Percentiles rank a stretch among this genome's conserved stretches.
Evolutionary conservation across 148 eudicot genomes (phyloP).

Genomic region (Talinum fruticosum): DNA sequence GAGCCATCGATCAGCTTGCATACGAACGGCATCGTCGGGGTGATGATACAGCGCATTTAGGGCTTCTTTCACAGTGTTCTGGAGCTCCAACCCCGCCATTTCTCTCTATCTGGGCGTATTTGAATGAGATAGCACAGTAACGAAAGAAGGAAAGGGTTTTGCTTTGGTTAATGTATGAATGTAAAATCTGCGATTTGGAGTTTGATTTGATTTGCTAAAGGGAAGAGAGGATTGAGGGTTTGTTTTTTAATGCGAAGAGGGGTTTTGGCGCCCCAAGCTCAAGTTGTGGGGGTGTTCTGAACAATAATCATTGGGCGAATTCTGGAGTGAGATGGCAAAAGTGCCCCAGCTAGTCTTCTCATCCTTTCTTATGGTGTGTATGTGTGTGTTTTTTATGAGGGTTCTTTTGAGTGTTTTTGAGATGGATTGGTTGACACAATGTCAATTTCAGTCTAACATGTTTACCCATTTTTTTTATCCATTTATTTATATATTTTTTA

Average conservation of each 20-base stretch:
- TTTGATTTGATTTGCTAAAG: background rate
- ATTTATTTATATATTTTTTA: no score
- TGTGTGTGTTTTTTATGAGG: background rate
- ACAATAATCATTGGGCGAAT: background rate
- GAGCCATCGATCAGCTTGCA: constrained; percentile 99
- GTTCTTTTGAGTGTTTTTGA: background rate
- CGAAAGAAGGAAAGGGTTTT: background rate
- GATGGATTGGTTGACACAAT: background rate
- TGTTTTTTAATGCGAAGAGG: background rate
- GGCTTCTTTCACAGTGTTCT: constrained; percentile 94
- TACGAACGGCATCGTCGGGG: constrained; percentile 85
- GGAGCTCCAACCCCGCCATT: constrained; percentile 62
- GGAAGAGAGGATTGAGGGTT: background rate
- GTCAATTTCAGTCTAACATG: no score
- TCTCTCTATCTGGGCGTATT: constrained; percentile 4
- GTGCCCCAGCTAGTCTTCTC: background rate
- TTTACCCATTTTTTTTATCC: no score
- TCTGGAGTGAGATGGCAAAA: background rate
- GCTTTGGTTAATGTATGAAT: background rate
- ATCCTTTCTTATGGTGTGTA: background rate
- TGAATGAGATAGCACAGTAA: background rate
- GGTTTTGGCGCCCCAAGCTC: constrained; percentile 19
- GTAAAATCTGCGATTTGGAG: constrained; percentile 16
- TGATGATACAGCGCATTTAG: constrained; percentile 93
- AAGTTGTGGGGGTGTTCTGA: background rate